Base-by-base conservation (phyloP, 768 basidiomycete genomes). In the Russula dissimulans region DNA sequence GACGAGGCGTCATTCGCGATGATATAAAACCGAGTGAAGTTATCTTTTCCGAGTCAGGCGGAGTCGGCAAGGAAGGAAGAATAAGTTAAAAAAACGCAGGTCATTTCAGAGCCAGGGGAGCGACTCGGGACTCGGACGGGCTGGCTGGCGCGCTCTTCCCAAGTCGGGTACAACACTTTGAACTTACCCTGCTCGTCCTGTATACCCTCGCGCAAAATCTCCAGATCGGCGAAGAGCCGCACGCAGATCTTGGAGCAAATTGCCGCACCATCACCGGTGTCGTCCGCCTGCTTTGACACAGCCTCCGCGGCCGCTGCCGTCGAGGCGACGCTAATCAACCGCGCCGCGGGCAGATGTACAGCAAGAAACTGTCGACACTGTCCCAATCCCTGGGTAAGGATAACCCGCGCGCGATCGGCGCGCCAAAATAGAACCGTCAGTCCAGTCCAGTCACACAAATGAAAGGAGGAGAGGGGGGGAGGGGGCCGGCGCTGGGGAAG, bases 181-280 rank as follows among this genome's bases (percentile, higher is more conserved):
- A 34, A 51, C 72, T 58, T 68, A 84, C 86, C 70, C 44, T 75
- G 68, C 55, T 75, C 76, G 62, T 87, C 80, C 66, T 92, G 89
- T 49, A 91, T 86, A 11, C 79, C 79, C 56, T 82, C 76, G 38
- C 69, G 71, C 43, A 91, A 71, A 4, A 89, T 71, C 48, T 86
- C 79, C 38, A 91, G 71, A n/a, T 79, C 83, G 1, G 78, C 71
- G 61, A 87, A 86, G 43, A 87, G 65, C 12, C 75, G 76, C 5
- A 78, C 76, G 59, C 86, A 87, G 29, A 86, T 72, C 29, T 75
- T 78, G 10, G 89, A 90, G 66, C 86, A 88, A 58, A 92, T 88
- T 10, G 89, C 89, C 3, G 87, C 89, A 64, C 79, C 80, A 60
- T 77, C 75, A 6, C 71, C 68, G 8, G 78, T 73, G 46, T 73